Percentiles rank a stretch among this genome's conserved stretches.
Conservation (phyloP, 2,329 filamentous ascomycete genomes). For the Hyphodiscus sp. region DNA sequence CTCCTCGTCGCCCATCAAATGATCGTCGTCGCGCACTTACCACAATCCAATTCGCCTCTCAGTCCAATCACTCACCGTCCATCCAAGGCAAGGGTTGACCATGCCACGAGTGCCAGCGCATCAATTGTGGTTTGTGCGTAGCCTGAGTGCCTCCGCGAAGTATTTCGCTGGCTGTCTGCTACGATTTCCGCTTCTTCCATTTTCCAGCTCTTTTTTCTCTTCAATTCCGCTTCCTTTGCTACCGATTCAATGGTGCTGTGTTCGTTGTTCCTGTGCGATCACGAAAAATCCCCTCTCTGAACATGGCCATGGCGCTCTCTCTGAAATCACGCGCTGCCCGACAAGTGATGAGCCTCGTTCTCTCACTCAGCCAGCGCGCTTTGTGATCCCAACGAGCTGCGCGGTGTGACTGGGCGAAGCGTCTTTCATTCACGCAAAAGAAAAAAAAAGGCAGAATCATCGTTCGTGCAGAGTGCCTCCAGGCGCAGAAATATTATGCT, state of each 20-base stretch:
- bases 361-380: not conserved
- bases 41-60: not conserved
- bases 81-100: conserved; percentile 13
- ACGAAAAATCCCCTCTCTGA: not conserved
- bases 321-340: not conserved
- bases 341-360: not conserved
- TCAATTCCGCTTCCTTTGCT: not conserved
- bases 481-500: conserved; percentile 17
- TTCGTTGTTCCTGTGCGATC: not conserved
- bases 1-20: conserved; percentile 7
- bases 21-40: conserved; percentile 5
- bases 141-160: conserved; percentile 1
- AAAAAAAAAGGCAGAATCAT: not conserved
- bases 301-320: not conserved
- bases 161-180: conserved; percentile 5
- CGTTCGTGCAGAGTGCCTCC: not conserved
- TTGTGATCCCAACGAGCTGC: not conserved
- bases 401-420: not conserved
- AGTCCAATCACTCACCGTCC: too few relatives aligned
- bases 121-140: conserved; percentile 21
- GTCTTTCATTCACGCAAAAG: not conserved
- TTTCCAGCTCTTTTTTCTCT: not conserved
- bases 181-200: conserved; percentile 3
- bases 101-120: conserved; percentile 6
- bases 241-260: not conserved